Evolutionary conservation across 805 yeast species (phyloP).

Genomic region (Jamesozyma spencerorum): DNA sequence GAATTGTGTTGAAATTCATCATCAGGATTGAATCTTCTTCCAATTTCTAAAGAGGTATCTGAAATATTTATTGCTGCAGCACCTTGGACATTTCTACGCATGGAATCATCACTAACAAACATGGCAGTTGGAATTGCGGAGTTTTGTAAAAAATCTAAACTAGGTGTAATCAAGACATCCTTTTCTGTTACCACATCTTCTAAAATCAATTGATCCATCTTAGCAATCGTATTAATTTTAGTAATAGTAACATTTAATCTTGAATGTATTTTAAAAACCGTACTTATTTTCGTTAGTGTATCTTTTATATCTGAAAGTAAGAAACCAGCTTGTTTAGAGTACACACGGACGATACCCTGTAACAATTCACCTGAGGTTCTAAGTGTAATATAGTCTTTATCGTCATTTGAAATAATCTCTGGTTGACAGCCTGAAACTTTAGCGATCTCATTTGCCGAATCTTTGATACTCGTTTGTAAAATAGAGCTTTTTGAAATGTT

Average conservation of each 20-base stretch:
- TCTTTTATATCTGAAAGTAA: constrained; percentile 76
- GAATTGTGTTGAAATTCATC: constrained; percentile 14
- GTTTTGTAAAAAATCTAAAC: constrained; percentile 32
- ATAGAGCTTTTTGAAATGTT: constrained; percentile 39
- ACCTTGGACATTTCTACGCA: constrained; percentile 26
- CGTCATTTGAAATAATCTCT: constrained; percentile 25
- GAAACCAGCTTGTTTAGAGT: constrained; percentile 76
- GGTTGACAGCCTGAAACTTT: constrained; percentile 30
- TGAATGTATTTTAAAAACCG: constrained; percentile 44
- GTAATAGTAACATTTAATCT: constrained; percentile 48
- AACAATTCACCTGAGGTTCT: constrained; percentile 78
- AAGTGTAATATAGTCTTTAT: constrained; percentile 66
- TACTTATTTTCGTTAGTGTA: constrained; percentile 59
- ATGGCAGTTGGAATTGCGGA: constrained; percentile 10
- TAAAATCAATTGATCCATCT: constrained; percentile 50
- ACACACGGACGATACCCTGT: constrained; percentile 79
- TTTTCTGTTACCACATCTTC: constrained; percentile 73
- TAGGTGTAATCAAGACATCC: constrained; percentile 62
- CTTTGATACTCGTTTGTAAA: constrained; percentile 58
- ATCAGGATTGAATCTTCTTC: constrained; percentile 22
- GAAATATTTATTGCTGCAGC: constrained; percentile 27
- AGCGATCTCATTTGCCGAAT: constrained; percentile 59
- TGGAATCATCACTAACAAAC: constrained; percentile 14
- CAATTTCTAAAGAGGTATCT: constrained; percentile 28
- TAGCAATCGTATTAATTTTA: constrained; percentile 51